phyloP scores from a whole-genome alignment of 1,139 yeast genomes.

The Yamadazyma membranifaciens region DNA sequence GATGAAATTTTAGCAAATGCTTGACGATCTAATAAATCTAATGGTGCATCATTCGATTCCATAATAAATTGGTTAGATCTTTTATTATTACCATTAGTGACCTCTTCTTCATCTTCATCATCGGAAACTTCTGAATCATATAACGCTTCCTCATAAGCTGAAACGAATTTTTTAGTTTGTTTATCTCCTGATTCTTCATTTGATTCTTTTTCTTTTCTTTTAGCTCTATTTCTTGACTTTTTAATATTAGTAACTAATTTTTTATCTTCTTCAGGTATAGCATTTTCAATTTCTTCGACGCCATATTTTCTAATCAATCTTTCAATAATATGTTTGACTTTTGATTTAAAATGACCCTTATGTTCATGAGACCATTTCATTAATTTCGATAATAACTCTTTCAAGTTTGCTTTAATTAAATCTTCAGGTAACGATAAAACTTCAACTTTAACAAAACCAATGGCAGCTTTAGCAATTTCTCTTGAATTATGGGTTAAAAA shows the following conservation, averaged over 20 bases:
- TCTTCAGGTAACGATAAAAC: slow-evolving; percentile 83
- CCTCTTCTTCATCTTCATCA: slow-evolving; percentile 36
- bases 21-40: slow-evolving; percentile 83
- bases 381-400: slow-evolving; percentile 64
- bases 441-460: slow-evolving; percentile 93
- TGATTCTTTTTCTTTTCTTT: slow-evolving; percentile 59
- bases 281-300: slow-evolving; percentile 68
- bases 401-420: slow-evolving; percentile 64
- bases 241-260: slow-evolving; percentile 82
- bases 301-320: slow-evolving; percentile 90
- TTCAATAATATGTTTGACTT: slow-evolving; percentile 90
- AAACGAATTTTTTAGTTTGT: slow-evolving; percentile 53
- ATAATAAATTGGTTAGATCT: slow-evolving; percentile 58
- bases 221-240: slow-evolving; percentile 80
- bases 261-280: slow-evolving; percentile 85
- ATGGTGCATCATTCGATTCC: slow-evolving; percentile 78
- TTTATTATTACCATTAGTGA: slow-evolving; percentile 23
- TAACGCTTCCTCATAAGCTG: slow-evolving; percentile 84
- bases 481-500: slow-evolving; percentile 87
- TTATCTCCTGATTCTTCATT: slow-evolving; percentile 21
- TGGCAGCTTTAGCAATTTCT: slow-evolving; percentile 90
- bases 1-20: slow-evolving; percentile 87
- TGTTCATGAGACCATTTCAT: slow-evolving; percentile 96
- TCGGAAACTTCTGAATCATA: slow-evolving; percentile 58
- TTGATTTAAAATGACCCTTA: slow-evolving; percentile 89